phyloP scores from a whole-genome alignment of 352 stramenopile genomes.

The Pythium myriotylum region DNA sequence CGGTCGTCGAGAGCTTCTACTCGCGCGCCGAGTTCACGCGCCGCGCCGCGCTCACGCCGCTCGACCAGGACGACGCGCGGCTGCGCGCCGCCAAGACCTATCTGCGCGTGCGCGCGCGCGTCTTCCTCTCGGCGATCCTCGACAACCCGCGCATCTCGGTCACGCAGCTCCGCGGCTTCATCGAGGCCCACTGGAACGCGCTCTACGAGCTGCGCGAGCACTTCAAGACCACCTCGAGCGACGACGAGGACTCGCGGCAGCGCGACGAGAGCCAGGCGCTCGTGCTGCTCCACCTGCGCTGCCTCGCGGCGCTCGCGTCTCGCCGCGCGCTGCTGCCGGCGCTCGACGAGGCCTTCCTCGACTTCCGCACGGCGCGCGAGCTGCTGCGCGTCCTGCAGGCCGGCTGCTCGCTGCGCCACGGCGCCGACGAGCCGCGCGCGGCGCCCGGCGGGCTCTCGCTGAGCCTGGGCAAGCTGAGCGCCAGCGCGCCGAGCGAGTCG shows the following conservation, averaged over 20 bases:
- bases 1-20: constrained; percentile 7
- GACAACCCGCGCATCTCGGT: not conserved
- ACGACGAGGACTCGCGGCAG: not conserved
- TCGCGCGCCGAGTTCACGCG: constrained; percentile 10
- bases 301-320: constrained; percentile 22
- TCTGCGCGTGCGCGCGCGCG: constrained; percentile 15
- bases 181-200: constrained; percentile 24
- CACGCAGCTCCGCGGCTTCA: constrained; percentile 5
- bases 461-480: constrained; percentile 5
- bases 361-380: constrained; percentile 9
- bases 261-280: constrained; percentile 14
- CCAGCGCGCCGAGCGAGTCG: not conserved
- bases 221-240: not conserved
- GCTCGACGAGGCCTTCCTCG: constrained; percentile 19
- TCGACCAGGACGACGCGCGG: not conserved
- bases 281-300: constrained; percentile 22
- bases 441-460: constrained; percentile 11
- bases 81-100: constrained; percentile 5
- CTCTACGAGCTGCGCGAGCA: constrained; percentile 11
- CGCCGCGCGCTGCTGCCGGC: constrained; percentile 3
- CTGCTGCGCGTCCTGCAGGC: constrained; percentile 12
- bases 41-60: not conserved
- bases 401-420: not conserved
- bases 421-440: not conserved
- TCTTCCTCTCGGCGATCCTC: constrained; percentile 25